Percentiles rank a stretch among this genome's conserved stretches.
Evolutionary conservation across 73 alveolate species (phyloP).

Genomic region (Paramecium biaurelia): DNA sequence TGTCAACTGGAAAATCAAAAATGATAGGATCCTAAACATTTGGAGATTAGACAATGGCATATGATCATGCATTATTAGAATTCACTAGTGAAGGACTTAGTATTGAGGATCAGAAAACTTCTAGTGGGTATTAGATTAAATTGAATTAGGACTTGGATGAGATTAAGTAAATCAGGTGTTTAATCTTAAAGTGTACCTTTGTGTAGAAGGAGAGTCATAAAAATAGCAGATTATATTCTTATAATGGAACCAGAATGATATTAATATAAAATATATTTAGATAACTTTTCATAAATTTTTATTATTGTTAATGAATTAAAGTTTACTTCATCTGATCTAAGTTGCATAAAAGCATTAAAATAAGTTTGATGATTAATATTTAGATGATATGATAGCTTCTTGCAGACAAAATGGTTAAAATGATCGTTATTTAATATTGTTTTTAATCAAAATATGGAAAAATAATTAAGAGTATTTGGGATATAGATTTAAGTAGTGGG

Average conservation of each 20-base stretch:
- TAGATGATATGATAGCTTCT: background rate
- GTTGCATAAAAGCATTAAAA: background rate
- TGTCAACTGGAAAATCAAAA: background rate
- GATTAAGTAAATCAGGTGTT: constrained; percentile 30
- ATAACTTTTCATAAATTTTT: background rate
- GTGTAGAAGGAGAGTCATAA: constrained; percentile 8
- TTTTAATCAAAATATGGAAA: background rate
- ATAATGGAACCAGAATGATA: constrained; percentile 3
- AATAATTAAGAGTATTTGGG: background rate
- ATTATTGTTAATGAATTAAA: background rate
- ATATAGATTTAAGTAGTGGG: background rate
- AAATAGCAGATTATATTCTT: background rate
- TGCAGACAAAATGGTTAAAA: background rate
- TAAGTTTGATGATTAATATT: background rate
- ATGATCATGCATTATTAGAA: background rate
- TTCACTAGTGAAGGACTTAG: background rate
- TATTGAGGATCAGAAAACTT: background rate
- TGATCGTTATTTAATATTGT: background rate
- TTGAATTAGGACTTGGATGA: constrained; percentile 3
- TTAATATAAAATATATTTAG: background rate
- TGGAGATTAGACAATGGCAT: background rate
- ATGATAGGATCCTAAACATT: background rate
- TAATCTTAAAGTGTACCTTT: background rate
- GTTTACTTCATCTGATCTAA: background rate
- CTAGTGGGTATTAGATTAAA: background rate